Percentiles rank a stretch among this genome's conserved stretches.
Conservation (phyloP, 2,329 filamentous ascomycete genomes). For the Corynespora cassiicola region DNA sequence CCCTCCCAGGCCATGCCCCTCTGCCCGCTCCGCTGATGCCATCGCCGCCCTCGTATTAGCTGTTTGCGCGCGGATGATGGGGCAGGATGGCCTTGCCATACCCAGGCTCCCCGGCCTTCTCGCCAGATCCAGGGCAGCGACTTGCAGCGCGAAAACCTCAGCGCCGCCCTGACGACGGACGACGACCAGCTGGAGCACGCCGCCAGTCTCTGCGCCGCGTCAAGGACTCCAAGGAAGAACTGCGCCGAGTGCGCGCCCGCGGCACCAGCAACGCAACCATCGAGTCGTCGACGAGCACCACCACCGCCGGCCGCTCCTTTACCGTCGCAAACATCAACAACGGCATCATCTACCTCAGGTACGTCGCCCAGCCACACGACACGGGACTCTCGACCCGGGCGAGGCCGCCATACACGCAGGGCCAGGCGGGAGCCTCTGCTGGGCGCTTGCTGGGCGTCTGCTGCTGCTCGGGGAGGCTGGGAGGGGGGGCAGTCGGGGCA, state of each 20-base stretch:
- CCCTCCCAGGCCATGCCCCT: slow-evolving; percentile 25
- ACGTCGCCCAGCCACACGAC: slow-evolving; percentile 22
- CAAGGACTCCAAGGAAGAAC: slow-evolving; percentile 46
- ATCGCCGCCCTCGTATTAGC: slow-evolving; percentile 19
- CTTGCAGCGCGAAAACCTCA: slow-evolving; percentile 32
- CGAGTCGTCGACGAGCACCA: slow-evolving; percentile 33
- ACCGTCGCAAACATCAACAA: slow-evolving; percentile 57
- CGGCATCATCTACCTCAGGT: slow-evolving; percentile 57
- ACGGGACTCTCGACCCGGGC: too few relatives aligned
- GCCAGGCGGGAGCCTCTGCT: too few relatives aligned
- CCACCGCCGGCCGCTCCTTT: slow-evolving; percentile 47
- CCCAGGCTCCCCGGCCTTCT: slow-evolving; percentile 33
- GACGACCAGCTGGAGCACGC: slow-evolving; percentile 21
- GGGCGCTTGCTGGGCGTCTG: too few relatives aligned
- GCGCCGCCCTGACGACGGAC: slow-evolving; percentile 29
- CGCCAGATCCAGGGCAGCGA: slow-evolving; percentile 30
- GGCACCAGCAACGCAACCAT: slow-evolving; percentile 40
- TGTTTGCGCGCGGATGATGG: slow-evolving; percentile 37
- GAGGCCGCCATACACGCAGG: too few relatives aligned
- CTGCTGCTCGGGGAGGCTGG: too few relatives aligned
- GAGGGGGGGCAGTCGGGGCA: neutral
- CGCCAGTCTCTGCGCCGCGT: slow-evolving; percentile 38
- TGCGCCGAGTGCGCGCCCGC: slow-evolving; percentile 37
- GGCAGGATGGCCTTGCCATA: slow-evolving; percentile 42
- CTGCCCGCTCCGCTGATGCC: slow-evolving; percentile 23